Evolutionary conservation across 768 basidiomycete species (phyloP).

Genomic region (Trametes gibbosa): DNA sequence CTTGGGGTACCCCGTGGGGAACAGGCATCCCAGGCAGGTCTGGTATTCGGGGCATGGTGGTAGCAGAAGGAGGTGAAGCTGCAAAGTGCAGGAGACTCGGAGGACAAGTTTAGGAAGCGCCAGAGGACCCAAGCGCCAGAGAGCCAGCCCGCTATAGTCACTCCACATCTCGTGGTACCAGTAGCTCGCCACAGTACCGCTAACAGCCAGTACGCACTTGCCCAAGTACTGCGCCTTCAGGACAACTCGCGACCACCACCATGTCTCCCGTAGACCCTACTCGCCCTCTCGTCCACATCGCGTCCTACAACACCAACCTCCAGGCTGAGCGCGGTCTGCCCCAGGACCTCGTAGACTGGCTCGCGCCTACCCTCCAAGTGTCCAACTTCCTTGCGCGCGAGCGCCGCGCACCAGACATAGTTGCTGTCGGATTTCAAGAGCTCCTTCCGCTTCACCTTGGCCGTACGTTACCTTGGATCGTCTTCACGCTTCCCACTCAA

Average conservation of each 20-base stretch:
- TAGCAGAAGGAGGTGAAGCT: neutral
- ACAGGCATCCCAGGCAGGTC: slow-evolving; percentile 68
- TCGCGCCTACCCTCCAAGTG: slow-evolving; percentile 77
- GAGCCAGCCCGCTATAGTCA: no score
- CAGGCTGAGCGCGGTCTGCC: slow-evolving; percentile 72
- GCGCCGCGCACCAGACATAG: slow-evolving; percentile 74
- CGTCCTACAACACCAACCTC: slow-evolving; percentile 89
- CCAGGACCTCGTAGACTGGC: slow-evolving; percentile 90
- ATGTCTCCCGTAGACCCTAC: slow-evolving; percentile 18
- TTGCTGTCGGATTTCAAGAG: slow-evolving; percentile 94
- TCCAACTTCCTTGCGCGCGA: slow-evolving; percentile 66
- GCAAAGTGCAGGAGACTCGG: no score
- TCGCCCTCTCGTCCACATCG: slow-evolving; percentile 68
- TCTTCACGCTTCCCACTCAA: neutral
- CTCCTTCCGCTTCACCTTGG: slow-evolving; percentile 86
- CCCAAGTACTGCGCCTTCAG: neutral
- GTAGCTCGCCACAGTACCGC: no score
- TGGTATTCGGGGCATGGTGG: slow-evolving; percentile 54
- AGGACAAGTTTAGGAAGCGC: no score
- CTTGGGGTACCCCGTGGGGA: slow-evolving; percentile 54
- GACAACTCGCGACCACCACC: neutral
- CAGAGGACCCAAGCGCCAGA: no score
- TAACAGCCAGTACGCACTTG: no score
- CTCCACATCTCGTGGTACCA: neutral
- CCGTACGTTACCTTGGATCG: slow-evolving; percentile 45